Percentiles rank a stretch among this genome's conserved stretches.
These are phyloP conservation scores for Laguncularia racemosa DNA, from an alignment of 345 rosid genomes.

Conservation along the genomic window DNA sequence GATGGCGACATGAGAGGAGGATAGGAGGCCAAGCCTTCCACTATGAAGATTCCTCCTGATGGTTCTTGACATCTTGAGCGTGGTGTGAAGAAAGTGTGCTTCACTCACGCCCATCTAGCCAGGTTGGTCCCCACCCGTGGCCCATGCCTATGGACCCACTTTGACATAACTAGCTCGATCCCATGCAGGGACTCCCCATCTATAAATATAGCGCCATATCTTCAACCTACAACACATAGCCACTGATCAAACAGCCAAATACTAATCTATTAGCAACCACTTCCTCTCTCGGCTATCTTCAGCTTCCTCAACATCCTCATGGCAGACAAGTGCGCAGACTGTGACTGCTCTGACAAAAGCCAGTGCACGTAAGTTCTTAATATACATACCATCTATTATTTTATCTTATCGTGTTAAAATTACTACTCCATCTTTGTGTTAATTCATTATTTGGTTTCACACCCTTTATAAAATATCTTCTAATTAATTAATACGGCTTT, in stretches of 20 bases:
- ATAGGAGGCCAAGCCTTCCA: constrained; percentile 25
- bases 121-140: background rate
- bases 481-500: too few species aligned
- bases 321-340: constrained; percentile 68
- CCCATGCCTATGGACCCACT: background rate
- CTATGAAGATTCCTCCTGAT: constrained; percentile 37
- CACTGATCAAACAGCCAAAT: too few species aligned
- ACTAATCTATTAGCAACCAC: too few species aligned
- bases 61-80: constrained; percentile 5
- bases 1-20: constrained; percentile 64
- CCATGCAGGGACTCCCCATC: constrained; percentile 11
- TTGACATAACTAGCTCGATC: background rate
- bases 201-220: constrained; percentile 36
- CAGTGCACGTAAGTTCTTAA: constrained; percentile 51
- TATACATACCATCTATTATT: too few species aligned
- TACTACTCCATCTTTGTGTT: too few species aligned
- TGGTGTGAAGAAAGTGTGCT: constrained; percentile 31
- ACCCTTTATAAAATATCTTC: too few species aligned
- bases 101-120: constrained; percentile 20
- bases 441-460: too few species aligned
- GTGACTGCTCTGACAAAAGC: constrained; percentile 76
- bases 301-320: constrained; percentile 25
- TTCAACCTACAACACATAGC: constrained; percentile 9
- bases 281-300: background rate
- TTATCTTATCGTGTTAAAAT: too few species aligned